A percentile compares a stretch with the other conserved stretches of the same genome.
Conservation (phyloP, 1,284 basidiomycete species). For the Trichosporon sp. region DNA sequence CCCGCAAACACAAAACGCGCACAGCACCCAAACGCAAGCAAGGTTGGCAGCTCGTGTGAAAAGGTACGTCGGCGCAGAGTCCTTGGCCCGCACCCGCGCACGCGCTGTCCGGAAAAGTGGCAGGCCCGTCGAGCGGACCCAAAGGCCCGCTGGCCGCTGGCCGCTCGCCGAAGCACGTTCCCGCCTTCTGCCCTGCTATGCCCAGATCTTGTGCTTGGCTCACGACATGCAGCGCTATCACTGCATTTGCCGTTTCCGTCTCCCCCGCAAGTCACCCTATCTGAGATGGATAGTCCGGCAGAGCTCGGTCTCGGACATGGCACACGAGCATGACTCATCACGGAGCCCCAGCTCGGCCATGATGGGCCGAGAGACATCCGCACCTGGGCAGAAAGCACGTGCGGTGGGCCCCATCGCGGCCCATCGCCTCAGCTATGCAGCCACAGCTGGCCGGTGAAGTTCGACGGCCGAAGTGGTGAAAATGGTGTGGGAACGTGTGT, state of each 20-base stretch:
- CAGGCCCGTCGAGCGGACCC: neutral
- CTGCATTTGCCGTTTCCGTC: neutral
- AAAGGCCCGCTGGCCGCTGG: neutral
- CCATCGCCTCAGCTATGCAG: neutral
- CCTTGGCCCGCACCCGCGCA: neutral
- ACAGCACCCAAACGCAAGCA: neutral
- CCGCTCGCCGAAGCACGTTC: neutral
- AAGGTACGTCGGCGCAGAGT: neutral
- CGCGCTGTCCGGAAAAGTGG: neutral
- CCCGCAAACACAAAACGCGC: neutral
- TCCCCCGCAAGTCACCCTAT: neutral
- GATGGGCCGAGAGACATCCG: neutral
- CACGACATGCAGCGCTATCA: neutral
- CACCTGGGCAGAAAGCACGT: neutral
- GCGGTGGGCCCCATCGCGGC: neutral
- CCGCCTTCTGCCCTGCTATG: neutral
- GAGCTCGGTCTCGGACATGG: neutral
- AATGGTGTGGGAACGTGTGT: neutral
- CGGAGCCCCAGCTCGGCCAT: neutral
- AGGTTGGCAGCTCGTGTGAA: neutral
- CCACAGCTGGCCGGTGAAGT: no score
- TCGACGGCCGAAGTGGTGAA: neutral
- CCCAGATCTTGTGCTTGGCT: neutral
- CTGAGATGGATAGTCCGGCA: neutral
- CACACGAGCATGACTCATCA: neutral